Percentiles rank a stretch among this genome's conserved stretches.
These are phyloP conservation scores for Ogataea methanolica DNA, from an alignment of 805 yeast species.

Conservation along the genomic window DNA sequence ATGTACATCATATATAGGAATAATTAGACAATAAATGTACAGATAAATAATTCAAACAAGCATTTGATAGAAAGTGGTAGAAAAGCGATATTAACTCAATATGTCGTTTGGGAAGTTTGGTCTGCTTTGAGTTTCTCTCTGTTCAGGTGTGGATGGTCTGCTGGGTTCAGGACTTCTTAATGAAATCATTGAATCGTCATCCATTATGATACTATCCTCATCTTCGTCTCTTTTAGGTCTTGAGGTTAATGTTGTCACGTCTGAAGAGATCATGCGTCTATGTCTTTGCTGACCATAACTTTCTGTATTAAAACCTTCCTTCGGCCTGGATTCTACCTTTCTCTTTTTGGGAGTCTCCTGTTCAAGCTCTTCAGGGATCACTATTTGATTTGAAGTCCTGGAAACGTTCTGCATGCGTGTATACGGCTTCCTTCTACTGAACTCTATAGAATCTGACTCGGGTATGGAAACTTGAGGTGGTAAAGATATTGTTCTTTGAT, in stretches of 20 bases:
- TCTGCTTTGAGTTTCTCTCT: not conserved
- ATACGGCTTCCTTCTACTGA: conserved; percentile 19
- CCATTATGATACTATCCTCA: not conserved
- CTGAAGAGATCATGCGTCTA: conserved; percentile 1
- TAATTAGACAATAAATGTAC: too few relatives aligned
- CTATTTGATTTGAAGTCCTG: conserved; percentile 24
- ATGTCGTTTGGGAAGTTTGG: conserved; percentile 15
- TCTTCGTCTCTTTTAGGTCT: not conserved
- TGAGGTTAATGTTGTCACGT: conserved; percentile 1
- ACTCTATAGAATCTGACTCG: conserved; percentile 27
- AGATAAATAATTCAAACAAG: too few relatives aligned
- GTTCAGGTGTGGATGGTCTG: not conserved
- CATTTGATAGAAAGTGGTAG: not conserved
- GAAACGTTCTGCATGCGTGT: conserved; percentile 22
- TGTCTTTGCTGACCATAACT: not conserved
- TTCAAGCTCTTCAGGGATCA: conserved; percentile 13
- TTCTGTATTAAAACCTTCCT: not conserved
- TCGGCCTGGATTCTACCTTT: not conserved
- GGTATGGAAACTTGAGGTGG: conserved; percentile 35
- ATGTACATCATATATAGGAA: too few relatives aligned
- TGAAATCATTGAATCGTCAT: conserved; percentile 3
- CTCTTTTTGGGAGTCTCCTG: conserved; percentile 14
- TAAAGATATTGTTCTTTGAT: conserved; percentile 36
- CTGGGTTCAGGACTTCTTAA: conserved; percentile 4
- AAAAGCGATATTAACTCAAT: conserved; percentile 1